These are phyloP conservation scores for Pseudocercospora eumusae DNA, from an alignment of 2,329 filamentous ascomycete species.

Conservation along the genomic window DNA sequence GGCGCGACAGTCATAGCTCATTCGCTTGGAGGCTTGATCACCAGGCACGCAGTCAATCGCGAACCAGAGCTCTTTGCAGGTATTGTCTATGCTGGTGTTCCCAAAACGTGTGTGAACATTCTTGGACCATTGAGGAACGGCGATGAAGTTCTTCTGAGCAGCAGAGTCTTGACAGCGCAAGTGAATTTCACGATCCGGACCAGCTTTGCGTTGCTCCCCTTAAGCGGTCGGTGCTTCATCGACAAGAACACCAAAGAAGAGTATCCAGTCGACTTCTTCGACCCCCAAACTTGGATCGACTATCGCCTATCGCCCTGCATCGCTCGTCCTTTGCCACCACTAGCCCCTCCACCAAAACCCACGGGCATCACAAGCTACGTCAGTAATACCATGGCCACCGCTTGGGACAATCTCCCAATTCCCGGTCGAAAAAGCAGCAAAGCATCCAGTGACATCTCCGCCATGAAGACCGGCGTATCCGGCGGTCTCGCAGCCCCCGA, in stretches of 20 bases:
- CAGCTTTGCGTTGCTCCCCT: conserved; percentile 79
- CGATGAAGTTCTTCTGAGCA: conserved; percentile 87
- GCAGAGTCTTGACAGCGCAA: conserved; percentile 84
- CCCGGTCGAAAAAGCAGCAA: conserved; percentile 34
- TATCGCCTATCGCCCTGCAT: conserved; percentile 78
- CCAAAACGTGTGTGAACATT: conserved; percentile 86
- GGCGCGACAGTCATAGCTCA: conserved; percentile 85
- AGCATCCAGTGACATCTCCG: conserved; percentile 18
- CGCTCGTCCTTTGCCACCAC: conserved; percentile 63
- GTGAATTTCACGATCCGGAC: conserved; percentile 92
- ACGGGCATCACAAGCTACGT: conserved; percentile 50
- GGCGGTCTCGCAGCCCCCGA: conserved; percentile 36
- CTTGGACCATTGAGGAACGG: conserved; percentile 86
- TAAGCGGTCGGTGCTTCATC: conserved; percentile 84
- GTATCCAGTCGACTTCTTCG: conserved; percentile 82
- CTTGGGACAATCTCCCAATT: conserved; percentile 40
- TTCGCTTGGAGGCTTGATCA: conserved; percentile 83
- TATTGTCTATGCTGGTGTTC: conserved; percentile 81
- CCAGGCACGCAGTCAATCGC: conserved; percentile 82
- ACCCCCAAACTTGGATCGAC: conserved; percentile 75
- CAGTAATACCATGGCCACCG: conserved; percentile 49
- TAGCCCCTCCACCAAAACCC: conserved; percentile 38
- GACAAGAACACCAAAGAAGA: conserved; percentile 77
- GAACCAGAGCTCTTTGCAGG: conserved; percentile 82
- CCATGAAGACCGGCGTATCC: conserved; percentile 21